Conservation (phyloP, 495 filamentous ascomycete genomes). For the Penicillium dipodomyicola region DNA sequence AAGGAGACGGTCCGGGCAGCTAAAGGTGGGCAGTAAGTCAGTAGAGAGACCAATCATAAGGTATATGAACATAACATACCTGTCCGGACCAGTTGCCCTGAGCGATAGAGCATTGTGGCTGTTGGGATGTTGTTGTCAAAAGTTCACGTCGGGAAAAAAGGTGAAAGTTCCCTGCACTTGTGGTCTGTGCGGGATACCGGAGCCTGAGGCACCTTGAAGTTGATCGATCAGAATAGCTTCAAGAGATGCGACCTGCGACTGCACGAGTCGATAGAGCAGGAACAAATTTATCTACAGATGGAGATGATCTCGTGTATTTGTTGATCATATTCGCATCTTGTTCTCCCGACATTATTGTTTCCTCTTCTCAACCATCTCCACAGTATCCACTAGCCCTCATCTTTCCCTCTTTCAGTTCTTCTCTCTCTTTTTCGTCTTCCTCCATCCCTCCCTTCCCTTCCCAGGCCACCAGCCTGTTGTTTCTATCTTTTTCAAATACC, state of each 20-base stretch:
- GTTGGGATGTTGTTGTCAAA: slow-evolving; percentile 26
- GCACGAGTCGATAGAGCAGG: not conserved
- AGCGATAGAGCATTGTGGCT: slow-evolving; percentile 43
- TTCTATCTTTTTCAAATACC: slow-evolving; percentile 7
- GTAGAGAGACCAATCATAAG: not conserved
- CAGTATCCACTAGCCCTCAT: slow-evolving; percentile 38
- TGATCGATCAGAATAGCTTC: slow-evolving; percentile 15
- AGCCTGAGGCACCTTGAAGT: slow-evolving; percentile 23
- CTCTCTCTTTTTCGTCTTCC: slow-evolving; percentile 19
- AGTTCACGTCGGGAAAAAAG: slow-evolving; percentile 32
- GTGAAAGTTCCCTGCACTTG: slow-evolving; percentile 27
- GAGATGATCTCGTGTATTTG: not conserved
- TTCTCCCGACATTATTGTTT: slow-evolving; percentile 8
- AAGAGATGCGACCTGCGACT: slow-evolving; percentile 6
- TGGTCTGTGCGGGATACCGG: slow-evolving; percentile 23
- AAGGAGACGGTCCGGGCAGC: slow-evolving; percentile 40
- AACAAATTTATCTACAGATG: not conserved
- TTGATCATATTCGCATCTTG: not conserved
- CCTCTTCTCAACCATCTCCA: slow-evolving; percentile 31
- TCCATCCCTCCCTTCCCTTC: slow-evolving; percentile 23
- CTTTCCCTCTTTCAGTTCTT: slow-evolving; percentile 29
- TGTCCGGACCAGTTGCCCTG: slow-evolving; percentile 43
- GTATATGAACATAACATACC: slow-evolving; percentile 23
- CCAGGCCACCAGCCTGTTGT: slow-evolving; percentile 27
- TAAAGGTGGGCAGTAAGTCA: slow-evolving; percentile 10